Evolutionary conservation across 1,284 basidiomycete genomes (phyloP).

Genomic region (Mycena sp.): DNA sequence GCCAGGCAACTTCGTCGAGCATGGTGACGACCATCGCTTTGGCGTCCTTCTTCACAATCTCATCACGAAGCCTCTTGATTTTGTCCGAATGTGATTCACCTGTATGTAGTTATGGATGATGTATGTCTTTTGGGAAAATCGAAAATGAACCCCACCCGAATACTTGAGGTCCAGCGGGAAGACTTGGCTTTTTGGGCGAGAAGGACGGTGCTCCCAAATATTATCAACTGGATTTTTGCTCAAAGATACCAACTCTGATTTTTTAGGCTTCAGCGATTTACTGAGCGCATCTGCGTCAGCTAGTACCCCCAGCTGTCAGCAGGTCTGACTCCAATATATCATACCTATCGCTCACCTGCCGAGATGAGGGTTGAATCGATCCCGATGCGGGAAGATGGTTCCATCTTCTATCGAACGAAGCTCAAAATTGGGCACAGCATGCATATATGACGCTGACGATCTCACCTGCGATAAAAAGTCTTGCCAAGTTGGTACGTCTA

Average conservation of each 20-base stretch:
- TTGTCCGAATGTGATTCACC: slow-evolving; percentile 78
- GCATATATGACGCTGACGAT: not conserved
- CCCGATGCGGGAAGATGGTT: slow-evolving; percentile 72
- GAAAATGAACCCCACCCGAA: slow-evolving; percentile 47
- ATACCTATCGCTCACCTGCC: slow-evolving; percentile 54
- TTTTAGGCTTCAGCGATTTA: slow-evolving; percentile 58
- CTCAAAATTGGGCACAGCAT: too few species aligned
- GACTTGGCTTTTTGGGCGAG: slow-evolving; percentile 75
- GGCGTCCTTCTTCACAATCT: slow-evolving; percentile 71
- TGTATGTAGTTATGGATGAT: not conserved
- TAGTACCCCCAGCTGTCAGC: slow-evolving; percentile 37
- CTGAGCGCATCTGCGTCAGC: slow-evolving; percentile 68
- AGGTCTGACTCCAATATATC: slow-evolving; percentile 5
- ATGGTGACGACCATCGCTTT: slow-evolving; percentile 77
- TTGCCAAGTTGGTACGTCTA: slow-evolving; percentile 91
- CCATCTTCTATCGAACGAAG: too few species aligned
- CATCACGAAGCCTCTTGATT: slow-evolving; percentile 70
- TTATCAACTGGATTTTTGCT: slow-evolving; percentile 82
- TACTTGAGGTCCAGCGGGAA: slow-evolving; percentile 79
- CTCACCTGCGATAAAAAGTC: slow-evolving; percentile 81
- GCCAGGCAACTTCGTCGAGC: slow-evolving; percentile 93
- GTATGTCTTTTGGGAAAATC: too few species aligned
- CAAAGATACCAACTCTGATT: slow-evolving; percentile 73
- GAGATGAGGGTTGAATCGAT: slow-evolving; percentile 84
- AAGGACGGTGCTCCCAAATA: slow-evolving; percentile 83